Evolutionary conservation across 139 green algal genomes (phyloP), one percentile per base, ranked within the genome.

Genomic region (Picochlorum costavermella): DNA sequence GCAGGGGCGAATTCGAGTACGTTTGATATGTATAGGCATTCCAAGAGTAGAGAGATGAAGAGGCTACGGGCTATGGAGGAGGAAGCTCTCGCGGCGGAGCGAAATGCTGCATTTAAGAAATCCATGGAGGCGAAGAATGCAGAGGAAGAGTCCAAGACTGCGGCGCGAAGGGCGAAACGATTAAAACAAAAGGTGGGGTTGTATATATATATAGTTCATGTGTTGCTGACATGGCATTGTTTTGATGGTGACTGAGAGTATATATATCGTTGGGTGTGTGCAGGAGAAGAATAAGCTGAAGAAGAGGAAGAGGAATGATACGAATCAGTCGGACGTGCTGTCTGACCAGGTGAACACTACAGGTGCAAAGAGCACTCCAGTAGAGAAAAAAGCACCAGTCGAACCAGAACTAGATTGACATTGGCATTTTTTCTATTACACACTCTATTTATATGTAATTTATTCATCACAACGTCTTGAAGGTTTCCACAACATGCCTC

Each of bases 21-120:
- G 49, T 96, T 94, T 61, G 88, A 96, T 64, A 86, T 87, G 61
- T 96, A 96, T 57, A 61, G 88, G 14, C 74, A 89, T 77, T 81
- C 85, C 20, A 60, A 84, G 49, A 61, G 81, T 11, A 61, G 75
- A 23, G 85, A 92, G 45, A 74, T 89, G 46, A 72, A 82, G 49
- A 64, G 85, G 2, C 57, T 85, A 17, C 56, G 70, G 1, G 55
- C 75, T 8, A 78, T 90, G 9, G 69, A 80, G 17, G 65, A 69
- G 26, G 59, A 75, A 44, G 46, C 44, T 40, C 8, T 40, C 33
- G 33, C 33, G 5, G 33, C 9, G 33, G 33, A 40, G 33, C 33
- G 33, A 2, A 40, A 40, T 40, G 33, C 33, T 40, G 33, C 33
- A 13, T 40, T 40, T 43, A 65, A 61, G 14, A 74, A 33, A 48